phyloP scores from a whole-genome alignment of 1,284 basidiomycete species.

The Trichosporon inkin region DNA sequence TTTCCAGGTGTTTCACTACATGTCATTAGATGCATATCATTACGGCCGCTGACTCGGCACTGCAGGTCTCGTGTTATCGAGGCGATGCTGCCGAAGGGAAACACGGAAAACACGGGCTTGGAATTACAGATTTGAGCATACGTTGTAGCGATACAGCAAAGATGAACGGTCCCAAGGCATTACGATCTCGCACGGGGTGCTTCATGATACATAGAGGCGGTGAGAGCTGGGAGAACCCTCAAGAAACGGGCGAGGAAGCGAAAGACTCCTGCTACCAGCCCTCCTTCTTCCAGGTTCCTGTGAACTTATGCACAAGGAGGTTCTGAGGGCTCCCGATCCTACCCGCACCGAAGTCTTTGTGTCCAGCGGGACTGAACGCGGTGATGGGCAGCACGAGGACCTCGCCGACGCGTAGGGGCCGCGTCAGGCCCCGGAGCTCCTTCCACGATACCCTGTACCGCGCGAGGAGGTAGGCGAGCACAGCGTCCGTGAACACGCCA shows the following conservation, averaged over 20 bases:
- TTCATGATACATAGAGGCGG: too few species aligned
- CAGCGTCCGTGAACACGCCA: slow-evolving; percentile 42
- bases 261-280: not conserved
- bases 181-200: too few species aligned
- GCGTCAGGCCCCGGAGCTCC: slow-evolving; percentile 38
- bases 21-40: not conserved
- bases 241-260: too few species aligned
- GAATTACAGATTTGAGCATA: too few species aligned
- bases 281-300: slow-evolving; percentile 1
- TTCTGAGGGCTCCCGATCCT: not conserved
- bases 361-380: slow-evolving; percentile 25
- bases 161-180: too few species aligned
- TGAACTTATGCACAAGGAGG: not conserved
- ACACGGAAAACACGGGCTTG: too few species aligned
- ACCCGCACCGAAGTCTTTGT: slow-evolving; percentile 3
- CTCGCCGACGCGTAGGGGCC: slow-evolving; percentile 48
- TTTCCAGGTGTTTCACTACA: not conserved
- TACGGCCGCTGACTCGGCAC: too few species aligned
- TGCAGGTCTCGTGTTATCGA: too few species aligned
- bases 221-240: too few species aligned
- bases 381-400: slow-evolving; percentile 49
- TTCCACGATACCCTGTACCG: slow-evolving; percentile 49
- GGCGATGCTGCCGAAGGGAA: too few species aligned
- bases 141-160: too few species aligned
- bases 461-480: slow-evolving; percentile 45